Percentiles rank a stretch among this genome's conserved stretches.
phyloP scores from a whole-genome alignment of 106 monocot species.

The Acorus gramineus region DNA sequence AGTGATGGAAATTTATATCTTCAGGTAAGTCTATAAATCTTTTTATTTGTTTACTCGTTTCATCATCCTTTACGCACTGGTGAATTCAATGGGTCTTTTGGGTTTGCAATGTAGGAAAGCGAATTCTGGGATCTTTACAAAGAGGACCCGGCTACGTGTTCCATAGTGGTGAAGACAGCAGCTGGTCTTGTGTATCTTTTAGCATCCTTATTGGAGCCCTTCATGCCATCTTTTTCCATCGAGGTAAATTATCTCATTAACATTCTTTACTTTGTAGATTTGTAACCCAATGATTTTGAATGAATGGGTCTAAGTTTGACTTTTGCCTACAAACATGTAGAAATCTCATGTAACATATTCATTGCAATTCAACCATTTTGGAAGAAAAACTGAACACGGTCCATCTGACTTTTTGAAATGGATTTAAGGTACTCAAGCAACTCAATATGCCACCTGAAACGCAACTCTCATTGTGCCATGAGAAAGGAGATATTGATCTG shows the following conservation, averaged over 20 bases:
- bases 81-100: background rate
- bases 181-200: constrained; percentile 86
- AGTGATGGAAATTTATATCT: constrained; percentile 89
- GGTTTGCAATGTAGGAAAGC: constrained; percentile 52
- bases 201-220: constrained; percentile 85
- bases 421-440: constrained; percentile 67
- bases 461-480: constrained; percentile 50
- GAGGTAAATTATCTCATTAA: constrained; percentile 36
- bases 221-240: constrained; percentile 88
- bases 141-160: constrained; percentile 71
- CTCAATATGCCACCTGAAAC: constrained; percentile 55
- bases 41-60: background rate
- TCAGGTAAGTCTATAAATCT: constrained; percentile 36
- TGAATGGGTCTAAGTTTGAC: too few species aligned
- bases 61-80: background rate
- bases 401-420: background rate
- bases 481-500: constrained; percentile 52
- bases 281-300: too few species aligned
- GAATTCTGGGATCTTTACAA: constrained; percentile 95
- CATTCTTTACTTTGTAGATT: background rate
- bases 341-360: too few species aligned
- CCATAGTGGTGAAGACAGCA: constrained; percentile 83
- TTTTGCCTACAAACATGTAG: too few species aligned
- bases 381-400: too few species aligned
- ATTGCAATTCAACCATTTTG: too few species aligned